phyloP scores from a whole-genome alignment of 352 stramenopile genomes.

The Phytopythium sindhum region DNA sequence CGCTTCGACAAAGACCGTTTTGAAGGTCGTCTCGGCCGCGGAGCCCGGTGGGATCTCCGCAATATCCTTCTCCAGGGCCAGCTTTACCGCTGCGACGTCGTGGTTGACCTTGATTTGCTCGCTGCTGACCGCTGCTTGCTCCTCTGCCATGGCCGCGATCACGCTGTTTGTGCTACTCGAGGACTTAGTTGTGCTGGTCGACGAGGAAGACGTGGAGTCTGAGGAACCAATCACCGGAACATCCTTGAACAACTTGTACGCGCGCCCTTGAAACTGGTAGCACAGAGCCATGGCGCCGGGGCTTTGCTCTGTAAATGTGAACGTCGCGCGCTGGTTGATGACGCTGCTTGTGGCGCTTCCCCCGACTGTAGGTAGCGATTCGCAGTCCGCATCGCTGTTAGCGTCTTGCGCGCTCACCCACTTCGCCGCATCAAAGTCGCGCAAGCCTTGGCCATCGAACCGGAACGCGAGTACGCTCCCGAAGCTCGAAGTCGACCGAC shows the following conservation, averaged over 20 bases:
- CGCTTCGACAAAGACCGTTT: conserved; percentile 28
- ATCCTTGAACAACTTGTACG: conserved; percentile 48
- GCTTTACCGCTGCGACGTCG: conserved; percentile 41
- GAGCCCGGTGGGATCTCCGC: conserved; percentile 44
- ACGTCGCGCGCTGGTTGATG: conserved; percentile 34
- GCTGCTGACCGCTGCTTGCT: conserved; percentile 20
- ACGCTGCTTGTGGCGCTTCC: conserved; percentile 32
- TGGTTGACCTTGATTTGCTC: conserved; percentile 38
- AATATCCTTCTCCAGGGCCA: conserved; percentile 67
- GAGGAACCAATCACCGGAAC: conserved; percentile 38
- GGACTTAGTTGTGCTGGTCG: not conserved
- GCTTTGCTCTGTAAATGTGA: conserved; percentile 40
- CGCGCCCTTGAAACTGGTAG: conserved; percentile 53
- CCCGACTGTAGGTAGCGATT: conserved; percentile 29
- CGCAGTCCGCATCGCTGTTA: conserved; percentile 35
- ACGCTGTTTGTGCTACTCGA: conserved; percentile 10
- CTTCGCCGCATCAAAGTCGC: conserved; percentile 64
- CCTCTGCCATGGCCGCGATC: conserved; percentile 14
- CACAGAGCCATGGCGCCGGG: conserved; percentile 37
- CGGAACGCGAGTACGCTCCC: conserved; percentile 53
- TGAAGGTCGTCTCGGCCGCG: conserved; percentile 46
- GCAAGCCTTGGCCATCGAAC: conserved; percentile 47
- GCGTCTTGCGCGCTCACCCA: conserved; percentile 35
- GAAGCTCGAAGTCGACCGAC: conserved; percentile 20
- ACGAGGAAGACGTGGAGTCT: not conserved